Evolutionary conservation across 2,329 filamentous ascomycete species (phyloP), one percentile per base, ranked within the genome.

Genomic region (Xenoacremonium recifei): DNA sequence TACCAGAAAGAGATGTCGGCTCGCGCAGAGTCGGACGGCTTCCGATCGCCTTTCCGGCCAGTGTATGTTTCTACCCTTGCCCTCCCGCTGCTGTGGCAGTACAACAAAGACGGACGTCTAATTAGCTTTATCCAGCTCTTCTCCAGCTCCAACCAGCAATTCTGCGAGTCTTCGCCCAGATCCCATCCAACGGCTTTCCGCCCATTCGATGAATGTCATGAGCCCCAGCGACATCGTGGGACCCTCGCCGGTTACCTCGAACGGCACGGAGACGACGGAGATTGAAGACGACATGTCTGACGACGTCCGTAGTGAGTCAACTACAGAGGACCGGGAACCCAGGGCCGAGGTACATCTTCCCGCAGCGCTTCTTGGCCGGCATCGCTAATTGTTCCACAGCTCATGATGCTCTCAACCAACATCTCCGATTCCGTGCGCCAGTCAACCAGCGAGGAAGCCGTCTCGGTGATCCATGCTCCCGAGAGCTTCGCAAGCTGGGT

Each of bases 381-480:
- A 40, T 39, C 19, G 34, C 43, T 57, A 21, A 59, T 42, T 37
- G 6, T n/a, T 36, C 31, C 7, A 16, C 48, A 79, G 74, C 63
- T 76, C 33, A 63, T 73, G 42, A 73, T 77, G 69, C 64, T 82
- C 13, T 71, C 68, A 39, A 85, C 81, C 4, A 77, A 75, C 47
- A 57, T 85, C 9, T 67, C 79, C 3, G 78, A 80, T 31, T 69
- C 74, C 45, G 57, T 84, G 62, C 70, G 82, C 60, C 74, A 76
- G 38, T 69, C 70, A 39, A 77, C 77, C 18, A 83, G 82, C 47
- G 89, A 95, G 51, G 89, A 91, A 53, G 85, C 89, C 18, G 78
- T 89, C 39, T 96, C 91, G 2, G 91, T 95, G 40, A 96, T 96
- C 53, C 91, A 96, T 72, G 89, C 88, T 13, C 90, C 91, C 0